Percentiles rank a stretch among this genome's conserved stretches.
Conservation (phyloP, 192 early-diverging fungal genomes). For the Jimgerdemannia flammicorona region DNA sequence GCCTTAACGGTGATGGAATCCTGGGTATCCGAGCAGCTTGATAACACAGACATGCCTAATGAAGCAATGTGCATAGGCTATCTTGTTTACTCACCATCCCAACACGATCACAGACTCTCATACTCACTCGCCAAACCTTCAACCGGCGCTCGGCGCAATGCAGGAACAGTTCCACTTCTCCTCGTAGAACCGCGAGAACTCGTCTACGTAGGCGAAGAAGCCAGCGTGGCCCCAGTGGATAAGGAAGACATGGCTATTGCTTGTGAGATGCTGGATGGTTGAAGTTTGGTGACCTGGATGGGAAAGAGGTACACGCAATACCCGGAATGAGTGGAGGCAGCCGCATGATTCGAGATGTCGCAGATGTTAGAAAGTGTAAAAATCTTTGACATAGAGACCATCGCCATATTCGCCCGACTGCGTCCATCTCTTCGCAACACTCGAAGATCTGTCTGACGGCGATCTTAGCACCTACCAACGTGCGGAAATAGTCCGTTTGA, state of each 20-base stretch:
- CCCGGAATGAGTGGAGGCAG: too few species aligned
- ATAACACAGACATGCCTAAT: constrained; percentile 86
- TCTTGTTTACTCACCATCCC: too few species aligned
- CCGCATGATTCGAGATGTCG: too few species aligned
- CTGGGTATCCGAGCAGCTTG: constrained; percentile 50
- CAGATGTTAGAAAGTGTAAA: too few species aligned
- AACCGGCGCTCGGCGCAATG: constrained; percentile 59
- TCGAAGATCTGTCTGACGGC: too few species aligned
- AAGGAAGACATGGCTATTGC: constrained; percentile 68
- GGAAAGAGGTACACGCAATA: background rate
- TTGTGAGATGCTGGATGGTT: constrained; percentile 83
- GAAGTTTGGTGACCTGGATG: constrained; percentile 72
- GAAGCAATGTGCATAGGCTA: too few species aligned
- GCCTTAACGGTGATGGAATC: constrained; percentile 57
- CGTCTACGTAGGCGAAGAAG: constrained; percentile 67
- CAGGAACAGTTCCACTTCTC: constrained; percentile 67
- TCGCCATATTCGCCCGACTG: too few species aligned
- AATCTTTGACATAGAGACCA: too few species aligned
- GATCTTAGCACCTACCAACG: constrained; percentile 42
- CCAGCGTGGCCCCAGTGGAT: constrained; percentile 77
- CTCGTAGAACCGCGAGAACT: constrained; percentile 72
- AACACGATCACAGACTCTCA: too few species aligned
- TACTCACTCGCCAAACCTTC: constrained; percentile 45
- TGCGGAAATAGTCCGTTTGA: constrained; percentile 77
- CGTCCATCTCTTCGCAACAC: too few species aligned